phyloP scores from a whole-genome alignment of 73 alveolate genomes.

The Breviolum minutum region DNA sequence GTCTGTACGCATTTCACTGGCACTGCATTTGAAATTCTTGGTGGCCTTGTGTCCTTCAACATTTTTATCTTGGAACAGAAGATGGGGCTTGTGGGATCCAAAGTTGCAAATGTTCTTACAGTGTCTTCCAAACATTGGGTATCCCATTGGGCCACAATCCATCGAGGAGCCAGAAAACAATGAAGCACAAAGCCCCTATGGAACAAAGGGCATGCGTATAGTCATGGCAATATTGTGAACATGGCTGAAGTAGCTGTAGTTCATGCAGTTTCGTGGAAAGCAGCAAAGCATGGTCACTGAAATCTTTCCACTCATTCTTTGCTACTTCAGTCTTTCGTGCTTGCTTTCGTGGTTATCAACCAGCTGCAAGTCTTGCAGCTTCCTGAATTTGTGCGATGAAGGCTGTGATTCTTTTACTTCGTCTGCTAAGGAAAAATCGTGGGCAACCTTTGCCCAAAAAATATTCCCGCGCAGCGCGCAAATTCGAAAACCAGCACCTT shows the following conservation, averaged over 20 bases:
- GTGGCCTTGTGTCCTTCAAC: conserved; percentile 1
- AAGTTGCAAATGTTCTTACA: neutral
- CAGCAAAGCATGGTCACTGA: neutral
- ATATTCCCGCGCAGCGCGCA: conserved; percentile 34
- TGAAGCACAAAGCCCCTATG: conserved; percentile 5
- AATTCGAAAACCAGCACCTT: neutral
- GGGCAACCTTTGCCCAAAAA: neutral
- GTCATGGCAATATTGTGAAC: neutral
- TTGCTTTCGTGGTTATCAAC: neutral
- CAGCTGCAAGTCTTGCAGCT: conserved; percentile 9
- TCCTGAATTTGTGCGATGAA: neutral
- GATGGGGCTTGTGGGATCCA: neutral
- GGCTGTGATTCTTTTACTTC: neutral
- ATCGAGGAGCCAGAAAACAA: neutral
- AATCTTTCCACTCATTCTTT: neutral
- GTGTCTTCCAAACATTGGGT: neutral
- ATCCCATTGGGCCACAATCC: neutral
- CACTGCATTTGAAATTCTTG: neutral
- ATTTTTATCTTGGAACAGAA: neutral
- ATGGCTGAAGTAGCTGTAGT: neutral
- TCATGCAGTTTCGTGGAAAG: neutral
- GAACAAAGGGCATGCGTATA: conserved; percentile 37
- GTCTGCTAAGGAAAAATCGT: neutral
- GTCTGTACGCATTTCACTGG: conserved; percentile 22
- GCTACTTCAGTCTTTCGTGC: neutral